Conservation (phyloP, 495 filamentous ascomycete genomes). For the Pyrenula aspistea region DNA sequence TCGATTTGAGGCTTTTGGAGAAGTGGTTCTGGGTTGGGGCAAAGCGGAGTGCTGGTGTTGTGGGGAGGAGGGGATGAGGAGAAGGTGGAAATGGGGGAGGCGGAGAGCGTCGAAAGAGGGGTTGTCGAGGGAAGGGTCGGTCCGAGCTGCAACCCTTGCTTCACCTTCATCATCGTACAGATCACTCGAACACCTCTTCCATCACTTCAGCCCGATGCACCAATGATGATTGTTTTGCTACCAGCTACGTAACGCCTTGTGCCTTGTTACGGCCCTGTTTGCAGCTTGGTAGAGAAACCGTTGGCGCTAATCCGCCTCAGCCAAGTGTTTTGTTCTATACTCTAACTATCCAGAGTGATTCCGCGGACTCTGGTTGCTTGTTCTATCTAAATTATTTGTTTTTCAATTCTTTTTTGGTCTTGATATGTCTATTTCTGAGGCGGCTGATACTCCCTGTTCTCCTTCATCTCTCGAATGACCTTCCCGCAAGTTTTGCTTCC, state of each 20-base stretch:
- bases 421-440: not conserved
- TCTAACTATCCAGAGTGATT: too few relatives aligned
- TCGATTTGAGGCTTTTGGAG: constrained; percentile 93
- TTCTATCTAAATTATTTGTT: too few relatives aligned
- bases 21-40: constrained; percentile 38
- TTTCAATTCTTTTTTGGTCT: too few relatives aligned
- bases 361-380: too few relatives aligned
- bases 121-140: not conserved
- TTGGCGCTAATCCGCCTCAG: too few relatives aligned
- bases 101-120: not conserved
- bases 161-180: not conserved
- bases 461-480: constrained; percentile 23
- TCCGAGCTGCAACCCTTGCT: not conserved
- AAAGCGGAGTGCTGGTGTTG: constrained; percentile 25
- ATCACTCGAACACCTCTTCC: too few relatives aligned
- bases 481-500: constrained; percentile 17
- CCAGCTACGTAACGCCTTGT: too few relatives aligned
- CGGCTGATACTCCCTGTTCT: constrained; percentile 15
- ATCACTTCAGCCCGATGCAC: too few relatives aligned
- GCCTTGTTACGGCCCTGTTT: too few relatives aligned
- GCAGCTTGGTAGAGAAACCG: too few relatives aligned
- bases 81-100: not conserved
- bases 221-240: too few relatives aligned
- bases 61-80: constrained; percentile 27
- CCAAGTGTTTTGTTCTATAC: too few relatives aligned